Conservation (phyloP, 139 green algal species). For the Closterium sp. region DNA sequence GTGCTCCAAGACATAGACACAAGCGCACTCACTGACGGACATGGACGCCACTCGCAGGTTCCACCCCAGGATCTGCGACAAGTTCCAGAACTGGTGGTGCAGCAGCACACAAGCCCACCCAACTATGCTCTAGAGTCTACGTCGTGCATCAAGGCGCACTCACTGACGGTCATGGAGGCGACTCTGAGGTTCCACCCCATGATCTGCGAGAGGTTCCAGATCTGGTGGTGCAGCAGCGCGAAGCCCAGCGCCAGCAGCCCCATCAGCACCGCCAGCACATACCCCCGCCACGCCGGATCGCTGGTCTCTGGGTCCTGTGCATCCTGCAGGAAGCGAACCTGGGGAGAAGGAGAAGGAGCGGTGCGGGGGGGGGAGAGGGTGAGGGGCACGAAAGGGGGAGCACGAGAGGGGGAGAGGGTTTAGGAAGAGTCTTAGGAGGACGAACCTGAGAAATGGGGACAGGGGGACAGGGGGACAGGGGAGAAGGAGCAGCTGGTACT, state of each 20-base stretch:
- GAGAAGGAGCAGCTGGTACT: too few relatives aligned
- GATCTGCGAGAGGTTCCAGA: conserved; percentile 1
- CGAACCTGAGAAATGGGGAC: too few relatives aligned
- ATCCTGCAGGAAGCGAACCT: not conserved
- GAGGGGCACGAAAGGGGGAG: too few relatives aligned
- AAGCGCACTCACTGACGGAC: not conserved
- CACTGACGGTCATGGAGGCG: not conserved
- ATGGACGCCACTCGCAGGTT: conserved; percentile 7
- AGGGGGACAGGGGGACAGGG: too few relatives aligned
- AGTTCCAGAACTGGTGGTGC: conserved; percentile 2
- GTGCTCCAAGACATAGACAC: too few relatives aligned
- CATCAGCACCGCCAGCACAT: conserved; percentile 5
- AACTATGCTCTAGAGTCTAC: too few relatives aligned
- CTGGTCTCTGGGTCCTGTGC: not conserved
- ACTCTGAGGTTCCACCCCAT: conserved; percentile 12
- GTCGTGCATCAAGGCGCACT: too few relatives aligned
- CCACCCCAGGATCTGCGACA: conserved; percentile 6
- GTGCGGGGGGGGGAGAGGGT: too few relatives aligned
- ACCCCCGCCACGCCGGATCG: not conserved
- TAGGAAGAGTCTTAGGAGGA: too few relatives aligned
- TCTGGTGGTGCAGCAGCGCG: conserved; percentile 7
- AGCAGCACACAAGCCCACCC: not conserved
- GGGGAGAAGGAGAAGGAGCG: not conserved
- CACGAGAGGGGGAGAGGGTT: too few relatives aligned
- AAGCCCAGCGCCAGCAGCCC: conserved; percentile 1